Evolutionary conservation across 2,329 filamentous ascomycete species (phyloP), one percentile per base, ranked within the genome.

Genomic region (Sporothrix curviconia): DNA sequence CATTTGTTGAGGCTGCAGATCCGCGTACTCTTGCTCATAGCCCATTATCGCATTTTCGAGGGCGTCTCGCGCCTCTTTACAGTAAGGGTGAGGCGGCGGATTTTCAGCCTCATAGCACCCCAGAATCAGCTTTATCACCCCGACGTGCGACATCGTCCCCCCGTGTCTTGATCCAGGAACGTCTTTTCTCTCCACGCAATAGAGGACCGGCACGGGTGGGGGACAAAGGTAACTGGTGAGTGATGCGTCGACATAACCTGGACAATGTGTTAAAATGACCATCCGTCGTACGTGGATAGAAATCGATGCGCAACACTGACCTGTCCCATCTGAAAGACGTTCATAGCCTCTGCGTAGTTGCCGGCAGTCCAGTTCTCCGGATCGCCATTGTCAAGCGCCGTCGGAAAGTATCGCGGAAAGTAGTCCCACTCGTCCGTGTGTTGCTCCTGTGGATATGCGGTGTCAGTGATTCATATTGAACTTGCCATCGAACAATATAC

Each of bases 371-470:
- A 56, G 11, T 56, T 52, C 3, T 36, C 42, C 7, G 6, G 11
- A 14, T 50, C 19, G 4, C 40, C 40, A 9, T 50, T 15, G 6
- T 30, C 9, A 14, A 46, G 22, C n/a, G 3, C 11, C 37, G 30
- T 30, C 30, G 34, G 47, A 11, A 32, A 32, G 3, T 28, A 24
- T 3, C 15, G 7, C 19, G 12, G 12, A 14, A 52, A 49, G 17
- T 53, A 57, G 30, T 60, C 60, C 60, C 60, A 61, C 12, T 61
- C 60, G 19, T 56, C 47, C 4, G 55, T 28, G 34, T 58, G 60
- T 56, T 60, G 55, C 22, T 61, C 60, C 40, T 57, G 22, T 3
- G 14, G 8, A 7, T 17, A 28, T 9, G 7, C 0, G 4, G n/a
- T 25, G 34, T 19, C 47, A 44, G 14, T 25, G 11, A 44, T 19